Percentiles rank a stretch among this genome's conserved stretches.
Evolutionary conservation across 2,329 filamentous ascomycete species (phyloP).

Genomic region (Sclerotinia borealis): DNA sequence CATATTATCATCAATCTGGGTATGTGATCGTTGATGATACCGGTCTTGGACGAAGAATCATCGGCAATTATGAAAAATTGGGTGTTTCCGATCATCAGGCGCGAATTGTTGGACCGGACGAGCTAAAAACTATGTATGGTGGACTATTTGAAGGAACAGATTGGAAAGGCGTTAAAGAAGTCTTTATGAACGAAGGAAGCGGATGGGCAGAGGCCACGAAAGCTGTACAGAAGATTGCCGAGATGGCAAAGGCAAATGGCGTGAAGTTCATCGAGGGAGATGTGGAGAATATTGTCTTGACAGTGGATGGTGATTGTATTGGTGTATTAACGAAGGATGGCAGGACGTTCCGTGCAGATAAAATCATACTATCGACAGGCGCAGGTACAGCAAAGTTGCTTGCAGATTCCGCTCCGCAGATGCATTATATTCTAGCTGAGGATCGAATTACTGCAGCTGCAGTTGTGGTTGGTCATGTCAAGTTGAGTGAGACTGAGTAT

Average conservation of each 20-base stretch:
- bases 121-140: slow-evolving; percentile 37
- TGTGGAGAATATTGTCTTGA: slow-evolving; percentile 41
- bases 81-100: slow-evolving; percentile 33
- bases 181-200: slow-evolving; percentile 45
- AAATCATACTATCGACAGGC: slow-evolving; percentile 49
- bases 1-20: slow-evolving; percentile 44
- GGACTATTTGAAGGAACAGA: slow-evolving; percentile 36
- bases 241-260: slow-evolving; percentile 39
- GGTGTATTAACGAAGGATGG: slow-evolving; percentile 47
- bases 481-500: slow-evolving; percentile 41
- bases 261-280: slow-evolving; percentile 41
- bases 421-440: slow-evolving; percentile 46
- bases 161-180: slow-evolving; percentile 35
- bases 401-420: slow-evolving; percentile 44
- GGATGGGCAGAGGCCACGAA: slow-evolving; percentile 48
- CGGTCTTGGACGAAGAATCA: slow-evolving; percentile 41
- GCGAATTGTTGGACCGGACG: slow-evolving; percentile 39
- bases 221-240: slow-evolving; percentile 40
- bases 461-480: slow-evolving; percentile 44
- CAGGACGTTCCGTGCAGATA: slow-evolving; percentile 42
- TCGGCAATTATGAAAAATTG: slow-evolving; percentile 39
- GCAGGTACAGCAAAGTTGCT: slow-evolving; percentile 51
- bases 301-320: slow-evolving; percentile 39
- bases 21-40: slow-evolving; percentile 42
- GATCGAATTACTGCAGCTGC: slow-evolving; percentile 52